Conservation (phyloP, 2,329 filamentous ascomycete genomes). For the Xylaria sp. region DNA sequence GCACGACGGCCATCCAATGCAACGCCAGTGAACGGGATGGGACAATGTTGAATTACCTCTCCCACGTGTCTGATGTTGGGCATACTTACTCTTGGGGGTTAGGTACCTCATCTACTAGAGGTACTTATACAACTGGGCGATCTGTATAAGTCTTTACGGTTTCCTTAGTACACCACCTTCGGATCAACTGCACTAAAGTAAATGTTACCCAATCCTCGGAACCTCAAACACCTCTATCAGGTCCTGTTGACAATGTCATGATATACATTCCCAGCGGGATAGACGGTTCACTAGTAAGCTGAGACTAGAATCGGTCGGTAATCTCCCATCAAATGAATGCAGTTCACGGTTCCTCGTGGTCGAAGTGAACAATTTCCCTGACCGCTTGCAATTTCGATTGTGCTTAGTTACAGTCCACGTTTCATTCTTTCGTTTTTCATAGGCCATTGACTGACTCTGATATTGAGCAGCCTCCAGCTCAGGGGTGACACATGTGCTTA, state of each 20-base stretch:
- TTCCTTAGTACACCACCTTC: background rate
- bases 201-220: constrained; percentile 6
- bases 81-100: constrained; percentile 7
- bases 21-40: constrained; percentile 20
- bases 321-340: constrained; percentile 3
- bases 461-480: constrained; percentile 17
- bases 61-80: constrained; percentile 35
- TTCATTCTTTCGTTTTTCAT: constrained; percentile 39
- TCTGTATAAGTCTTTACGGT: background rate
- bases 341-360: constrained; percentile 8
- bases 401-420: constrained; percentile 37
- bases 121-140: background rate
- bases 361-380: constrained; percentile 16
- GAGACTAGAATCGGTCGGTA: background rate
- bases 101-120: background rate
- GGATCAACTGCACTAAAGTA: background rate
- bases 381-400: constrained; percentile 26
- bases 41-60: constrained; percentile 33
- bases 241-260: background rate
- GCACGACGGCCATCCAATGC: constrained; percentile 24
- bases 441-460: constrained; percentile 29
- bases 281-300: constrained; percentile 14
- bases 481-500: constrained; percentile 10
- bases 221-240: background rate
- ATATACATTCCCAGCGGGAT: background rate